Base-by-base conservation (phyloP, 257 asterid genomes). In the Solanum habrochaites region DNA sequence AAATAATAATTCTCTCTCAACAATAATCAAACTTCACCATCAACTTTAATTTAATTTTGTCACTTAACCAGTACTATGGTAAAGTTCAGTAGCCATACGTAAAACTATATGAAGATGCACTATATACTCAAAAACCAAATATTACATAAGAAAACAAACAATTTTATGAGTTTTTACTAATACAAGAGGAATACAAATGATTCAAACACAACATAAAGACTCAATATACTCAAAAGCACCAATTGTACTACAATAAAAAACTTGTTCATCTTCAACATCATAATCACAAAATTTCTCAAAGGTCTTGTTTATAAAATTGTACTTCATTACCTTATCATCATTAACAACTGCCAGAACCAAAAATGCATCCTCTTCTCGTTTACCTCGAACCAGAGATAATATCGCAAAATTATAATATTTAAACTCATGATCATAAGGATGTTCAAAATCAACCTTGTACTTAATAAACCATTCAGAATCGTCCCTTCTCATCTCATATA, bases 401-500 rank as follows among this genome's bases (percentile, higher is more conserved):
- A 90, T 58, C 2, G 87, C 72, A 42, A 85, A 58, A 13, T 75
- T 47, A 60, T 23, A 83, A 14, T 45, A 32, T 29, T 7, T 15
- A 4, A 27, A 21, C 8, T 39, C 32, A 6, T 47, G 6, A 12
- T 62, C 64, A 8, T 64, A 11, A 6, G 64, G 67, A 2, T 12
- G 82, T 13, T 80, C 37, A 40, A 90, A 86, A 88, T 91, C 91
- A 89, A 91, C 31, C 90, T 35, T 20, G 69, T 88, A 91, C 85
- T 89, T 91, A 15, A 85, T 86, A 73, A 89, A 87, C 94, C 91
- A 91, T 32, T 87, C 91, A 0, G 89, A 89, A 20, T 67, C 64
- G 52, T 89, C 91, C 35, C 75, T 85, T 77, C 80, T 86, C 93
- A 88, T 60, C 73, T 89, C 94, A 56, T 86, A 77, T 6, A 91